Percentiles rank a stretch among this genome's conserved stretches.
phyloP scores from a whole-genome alignment of 768 basidiomycete genomes.

The Royoungia palumana region DNA sequence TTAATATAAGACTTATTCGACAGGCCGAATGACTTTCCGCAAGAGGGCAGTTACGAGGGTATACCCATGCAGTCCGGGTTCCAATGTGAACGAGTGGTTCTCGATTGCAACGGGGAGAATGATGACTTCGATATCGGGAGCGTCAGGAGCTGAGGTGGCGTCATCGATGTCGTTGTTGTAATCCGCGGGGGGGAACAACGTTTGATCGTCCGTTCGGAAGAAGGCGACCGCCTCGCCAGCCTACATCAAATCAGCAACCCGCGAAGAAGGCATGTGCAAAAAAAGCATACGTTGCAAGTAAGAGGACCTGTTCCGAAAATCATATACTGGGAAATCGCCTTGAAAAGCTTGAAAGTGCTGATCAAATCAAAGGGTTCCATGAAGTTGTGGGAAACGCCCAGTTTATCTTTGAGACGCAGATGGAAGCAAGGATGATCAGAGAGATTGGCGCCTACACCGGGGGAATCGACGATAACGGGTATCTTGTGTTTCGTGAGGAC shows the following conservation, averaged over 20 bases:
- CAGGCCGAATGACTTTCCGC: constrained; percentile 19
- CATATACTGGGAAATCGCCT: constrained; percentile 41
- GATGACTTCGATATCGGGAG: constrained; percentile 31
- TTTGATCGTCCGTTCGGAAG: constrained; percentile 31
- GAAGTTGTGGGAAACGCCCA: constrained; percentile 40
- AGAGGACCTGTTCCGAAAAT: constrained; percentile 47
- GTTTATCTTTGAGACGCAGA: constrained; percentile 51
- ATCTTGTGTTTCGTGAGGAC: constrained; percentile 54
- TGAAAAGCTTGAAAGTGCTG: constrained; percentile 26
- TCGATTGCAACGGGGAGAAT: constrained; percentile 4
- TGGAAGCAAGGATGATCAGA: constrained; percentile 63
- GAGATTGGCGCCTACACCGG: constrained; percentile 72
- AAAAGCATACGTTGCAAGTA: constrained; percentile 46
- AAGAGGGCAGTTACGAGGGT: constrained; percentile 18
- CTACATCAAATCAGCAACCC: constrained; percentile 14
- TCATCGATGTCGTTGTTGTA: constrained; percentile 29
- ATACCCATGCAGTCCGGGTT: constrained; percentile 15
- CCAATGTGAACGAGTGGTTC: background rate
- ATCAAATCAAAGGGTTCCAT: constrained; percentile 26
- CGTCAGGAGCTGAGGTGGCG: constrained; percentile 26
- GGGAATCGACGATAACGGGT: constrained; percentile 56
- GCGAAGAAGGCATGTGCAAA: background rate
- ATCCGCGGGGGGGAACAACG: constrained; percentile 29
- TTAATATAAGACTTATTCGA: background rate
- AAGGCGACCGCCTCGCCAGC: constrained; percentile 30